A percentile compares a stretch with the other conserved stretches of the same genome.
phyloP scores from a whole-genome alignment of 495 filamentous ascomycete species.

The Penicillium macrosclerotiorum region DNA sequence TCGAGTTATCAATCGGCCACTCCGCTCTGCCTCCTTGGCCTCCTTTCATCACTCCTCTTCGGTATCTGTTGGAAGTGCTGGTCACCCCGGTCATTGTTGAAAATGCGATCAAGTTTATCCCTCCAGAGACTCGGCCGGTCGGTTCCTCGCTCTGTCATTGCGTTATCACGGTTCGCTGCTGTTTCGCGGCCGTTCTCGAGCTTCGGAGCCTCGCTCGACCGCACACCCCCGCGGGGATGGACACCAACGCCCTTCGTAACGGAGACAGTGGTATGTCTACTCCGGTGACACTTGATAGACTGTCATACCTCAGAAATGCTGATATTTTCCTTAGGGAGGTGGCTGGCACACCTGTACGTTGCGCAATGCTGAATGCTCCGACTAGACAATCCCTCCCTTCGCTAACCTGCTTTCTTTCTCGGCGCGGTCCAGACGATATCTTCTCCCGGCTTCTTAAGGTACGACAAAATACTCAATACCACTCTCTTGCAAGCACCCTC shows the following conservation, averaged over 20 bases:
- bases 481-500: background rate
- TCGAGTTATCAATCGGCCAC: slow-evolving; percentile 10
- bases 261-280: slow-evolving; percentile 72
- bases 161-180: slow-evolving; percentile 5
- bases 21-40: slow-evolving; percentile 3
- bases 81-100: background rate
- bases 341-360: slow-evolving; percentile 86
- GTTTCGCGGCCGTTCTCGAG: slow-evolving; percentile 31
- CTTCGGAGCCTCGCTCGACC: slow-evolving; percentile 35
- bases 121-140: slow-evolving; percentile 28
- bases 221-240: slow-evolving; percentile 47
- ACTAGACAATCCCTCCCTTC: background rate
- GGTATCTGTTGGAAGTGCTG: background rate
- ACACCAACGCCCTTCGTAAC: slow-evolving; percentile 74
- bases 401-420: slow-evolving; percentile 16
- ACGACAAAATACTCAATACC: slow-evolving; percentile 9
- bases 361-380: background rate
- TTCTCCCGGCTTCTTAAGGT: slow-evolving; percentile 79
- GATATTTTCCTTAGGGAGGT: slow-evolving; percentile 57
- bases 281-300: slow-evolving; percentile 29
- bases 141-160: slow-evolving; percentile 7
- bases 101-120: slow-evolving; percentile 20
- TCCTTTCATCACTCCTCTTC: too few species aligned
- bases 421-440: slow-evolving; percentile 64
- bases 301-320: background rate